phyloP scores from a whole-genome alignment of 1,139 yeast species.

The Kurtzmaniella quercitrusa region DNA sequence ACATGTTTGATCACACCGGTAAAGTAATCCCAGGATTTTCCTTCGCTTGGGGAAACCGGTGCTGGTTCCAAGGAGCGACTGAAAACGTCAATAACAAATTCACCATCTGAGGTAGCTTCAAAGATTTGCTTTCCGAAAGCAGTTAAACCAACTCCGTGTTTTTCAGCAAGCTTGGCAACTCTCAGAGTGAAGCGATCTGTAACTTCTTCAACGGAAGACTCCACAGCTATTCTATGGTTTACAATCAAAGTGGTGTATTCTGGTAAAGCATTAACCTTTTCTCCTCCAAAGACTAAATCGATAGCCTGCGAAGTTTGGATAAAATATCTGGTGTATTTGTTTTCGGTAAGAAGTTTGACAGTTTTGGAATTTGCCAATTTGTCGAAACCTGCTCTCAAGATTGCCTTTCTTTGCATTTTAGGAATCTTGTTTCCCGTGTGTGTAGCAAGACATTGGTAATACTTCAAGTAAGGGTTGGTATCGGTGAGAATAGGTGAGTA shows the following conservation, averaged over 20 bases:
- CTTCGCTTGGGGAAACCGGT: slow-evolving; percentile 34
- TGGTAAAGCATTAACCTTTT: slow-evolving; percentile 39
- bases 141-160: slow-evolving; percentile 22
- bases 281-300: slow-evolving; percentile 37
- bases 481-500: slow-evolving; percentile 28
- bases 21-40: slow-evolving; percentile 37
- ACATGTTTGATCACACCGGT: slow-evolving; percentile 45
- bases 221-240: slow-evolving; percentile 35
- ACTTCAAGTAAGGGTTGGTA: slow-evolving; percentile 29
- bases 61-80: slow-evolving; percentile 27
- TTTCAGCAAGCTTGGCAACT: slow-evolving; percentile 25
- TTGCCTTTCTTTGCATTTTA: slow-evolving; percentile 19
- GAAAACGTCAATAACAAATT: slow-evolving; percentile 17
- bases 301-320: slow-evolving; percentile 36
- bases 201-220: slow-evolving; percentile 20
- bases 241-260: slow-evolving; percentile 29
- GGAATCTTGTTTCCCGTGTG: slow-evolving; percentile 24
- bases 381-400: slow-evolving; percentile 33
- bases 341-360: slow-evolving; percentile 15
- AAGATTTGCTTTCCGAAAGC: slow-evolving; percentile 20
- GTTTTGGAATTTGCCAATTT: slow-evolving; percentile 28
- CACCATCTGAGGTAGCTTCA: slow-evolving; percentile 21
- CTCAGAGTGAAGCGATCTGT: slow-evolving; percentile 20
- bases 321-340: slow-evolving; percentile 22
- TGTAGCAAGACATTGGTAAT: slow-evolving; percentile 37